These are phyloP conservation scores for Sarcomyxa edulis DNA, from an alignment of 768 basidiomycete species.

Conservation along the genomic window DNA sequence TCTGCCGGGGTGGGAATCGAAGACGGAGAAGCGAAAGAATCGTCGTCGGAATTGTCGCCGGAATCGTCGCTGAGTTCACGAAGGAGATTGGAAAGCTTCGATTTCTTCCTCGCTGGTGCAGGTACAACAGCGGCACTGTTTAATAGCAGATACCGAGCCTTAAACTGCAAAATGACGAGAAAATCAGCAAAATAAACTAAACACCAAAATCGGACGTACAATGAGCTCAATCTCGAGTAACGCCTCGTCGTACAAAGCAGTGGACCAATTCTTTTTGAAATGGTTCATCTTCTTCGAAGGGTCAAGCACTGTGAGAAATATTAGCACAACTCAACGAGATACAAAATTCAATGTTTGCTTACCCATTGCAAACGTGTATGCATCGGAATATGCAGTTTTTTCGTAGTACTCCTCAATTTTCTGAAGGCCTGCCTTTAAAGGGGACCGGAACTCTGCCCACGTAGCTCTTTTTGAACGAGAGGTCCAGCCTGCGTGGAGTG, in stretches of 20 bases:
- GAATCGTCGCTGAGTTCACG: too few species aligned
- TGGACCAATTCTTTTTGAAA: slow-evolving; percentile 21
- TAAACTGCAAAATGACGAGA: slow-evolving; percentile 15
- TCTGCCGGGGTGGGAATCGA: too few species aligned
- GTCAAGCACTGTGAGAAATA: slow-evolving; percentile 15
- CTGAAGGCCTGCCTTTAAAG: slow-evolving; percentile 15
- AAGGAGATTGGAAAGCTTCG: too few species aligned
- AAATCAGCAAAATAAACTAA: neutral
- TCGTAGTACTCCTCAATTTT: slow-evolving; percentile 27
- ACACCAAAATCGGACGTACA: slow-evolving; percentile 7
- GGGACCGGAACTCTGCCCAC: slow-evolving; percentile 15
- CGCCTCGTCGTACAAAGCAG: slow-evolving; percentile 11
- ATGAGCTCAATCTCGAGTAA: slow-evolving; percentile 11
- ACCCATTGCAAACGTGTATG: slow-evolving; percentile 26
- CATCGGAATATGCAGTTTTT: slow-evolving; percentile 19
- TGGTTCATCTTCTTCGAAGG: slow-evolving; percentile 16
- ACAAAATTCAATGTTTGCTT: slow-evolving; percentile 2
- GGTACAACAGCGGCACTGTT: too few species aligned
- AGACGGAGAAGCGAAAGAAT: neutral
- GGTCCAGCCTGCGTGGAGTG: slow-evolving; percentile 22
- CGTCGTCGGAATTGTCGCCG: slow-evolving; percentile 4
- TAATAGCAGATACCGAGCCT: slow-evolving; percentile 6
- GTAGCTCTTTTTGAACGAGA: slow-evolving; percentile 3
- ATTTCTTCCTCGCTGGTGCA: too few species aligned
- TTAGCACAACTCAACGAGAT: neutral